Conservation (phyloP, 345 rosid genomes). For the Euphorbia lathyris region DNA sequence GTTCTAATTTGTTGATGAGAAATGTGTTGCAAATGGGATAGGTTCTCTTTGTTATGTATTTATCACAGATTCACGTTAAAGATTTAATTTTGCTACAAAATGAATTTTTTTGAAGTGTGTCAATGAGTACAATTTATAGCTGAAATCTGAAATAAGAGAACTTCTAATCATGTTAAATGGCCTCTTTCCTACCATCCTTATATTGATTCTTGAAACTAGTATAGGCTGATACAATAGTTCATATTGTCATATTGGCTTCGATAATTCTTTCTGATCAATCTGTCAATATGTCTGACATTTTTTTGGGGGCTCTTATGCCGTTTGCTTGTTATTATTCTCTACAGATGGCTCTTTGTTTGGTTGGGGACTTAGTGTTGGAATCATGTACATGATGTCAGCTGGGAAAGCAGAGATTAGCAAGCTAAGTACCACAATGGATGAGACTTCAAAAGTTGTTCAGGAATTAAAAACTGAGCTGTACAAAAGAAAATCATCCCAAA, state of each 20-base stretch:
- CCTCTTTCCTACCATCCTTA: not conserved
- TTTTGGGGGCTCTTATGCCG: conserved; percentile 5
- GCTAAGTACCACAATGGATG: conserved; percentile 58
- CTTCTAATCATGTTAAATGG: not conserved
- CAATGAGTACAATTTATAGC: not conserved
- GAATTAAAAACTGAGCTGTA: conserved; percentile 65
- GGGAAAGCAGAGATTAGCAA: conserved; percentile 62
- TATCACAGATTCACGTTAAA: not conserved
- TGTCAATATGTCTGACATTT: not conserved
- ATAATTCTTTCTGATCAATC: not conserved
- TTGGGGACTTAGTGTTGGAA: conserved; percentile 65
- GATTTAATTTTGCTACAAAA: not conserved
- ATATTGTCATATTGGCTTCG: conserved; percentile 1
- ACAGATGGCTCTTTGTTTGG: conserved; percentile 56
- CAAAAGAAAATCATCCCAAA: conserved; percentile 42
- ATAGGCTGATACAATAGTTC: not conserved
- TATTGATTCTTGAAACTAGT: not conserved
- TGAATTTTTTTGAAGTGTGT: not conserved
- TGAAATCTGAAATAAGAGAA: not conserved
- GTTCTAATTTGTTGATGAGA: conserved; percentile 7
- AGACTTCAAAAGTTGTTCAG: conserved; percentile 61
- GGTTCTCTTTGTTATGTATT: not conserved
- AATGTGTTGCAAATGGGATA: not conserved
- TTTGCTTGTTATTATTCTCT: conserved; percentile 7
- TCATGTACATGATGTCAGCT: conserved; percentile 80